phyloP scores from a whole-genome alignment of 805 yeast genomes.

The Cephaloascus albidus region DNA sequence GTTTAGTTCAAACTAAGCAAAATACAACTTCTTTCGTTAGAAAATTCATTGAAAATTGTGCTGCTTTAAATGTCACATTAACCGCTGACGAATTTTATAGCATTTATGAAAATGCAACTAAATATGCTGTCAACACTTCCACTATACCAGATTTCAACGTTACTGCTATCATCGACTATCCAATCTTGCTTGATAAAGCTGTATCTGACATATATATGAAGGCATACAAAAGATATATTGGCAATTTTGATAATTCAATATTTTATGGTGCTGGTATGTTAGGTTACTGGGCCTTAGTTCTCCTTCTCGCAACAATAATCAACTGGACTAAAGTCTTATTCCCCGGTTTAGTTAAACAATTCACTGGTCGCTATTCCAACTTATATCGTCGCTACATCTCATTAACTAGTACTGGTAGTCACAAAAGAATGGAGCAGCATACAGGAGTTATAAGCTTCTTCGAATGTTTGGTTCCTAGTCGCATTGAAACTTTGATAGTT shows the following conservation, averaged over 20 bases:
- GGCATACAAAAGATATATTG: background rate
- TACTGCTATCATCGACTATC: background rate
- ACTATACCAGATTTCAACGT: background rate
- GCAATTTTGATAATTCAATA: background rate
- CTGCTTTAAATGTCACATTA: background rate
- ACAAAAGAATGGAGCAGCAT: background rate
- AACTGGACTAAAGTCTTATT: conserved; percentile 4
- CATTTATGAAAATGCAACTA: background rate
- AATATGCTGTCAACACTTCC: background rate
- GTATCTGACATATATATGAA: background rate
- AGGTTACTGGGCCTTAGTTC: background rate
- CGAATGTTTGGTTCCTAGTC: conserved; percentile 21
- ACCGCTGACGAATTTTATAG: background rate
- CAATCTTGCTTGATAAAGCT: background rate
- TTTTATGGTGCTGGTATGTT: background rate
- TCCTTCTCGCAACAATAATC: background rate
- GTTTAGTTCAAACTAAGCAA: background rate
- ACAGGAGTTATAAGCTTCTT: conserved; percentile 4
- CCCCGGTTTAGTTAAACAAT: conserved; percentile 13
- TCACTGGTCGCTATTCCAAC: background rate
- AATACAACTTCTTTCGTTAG: background rate
- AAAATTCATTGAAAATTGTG: background rate
- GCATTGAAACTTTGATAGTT: conserved; percentile 23
- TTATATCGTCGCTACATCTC: background rate
- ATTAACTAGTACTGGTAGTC: background rate